Percentiles rank a stretch among this genome's conserved stretches.
phyloP scores from a whole-genome alignment of 2,329 filamentous ascomycete species.

The Paecilomyces formosus region DNA sequence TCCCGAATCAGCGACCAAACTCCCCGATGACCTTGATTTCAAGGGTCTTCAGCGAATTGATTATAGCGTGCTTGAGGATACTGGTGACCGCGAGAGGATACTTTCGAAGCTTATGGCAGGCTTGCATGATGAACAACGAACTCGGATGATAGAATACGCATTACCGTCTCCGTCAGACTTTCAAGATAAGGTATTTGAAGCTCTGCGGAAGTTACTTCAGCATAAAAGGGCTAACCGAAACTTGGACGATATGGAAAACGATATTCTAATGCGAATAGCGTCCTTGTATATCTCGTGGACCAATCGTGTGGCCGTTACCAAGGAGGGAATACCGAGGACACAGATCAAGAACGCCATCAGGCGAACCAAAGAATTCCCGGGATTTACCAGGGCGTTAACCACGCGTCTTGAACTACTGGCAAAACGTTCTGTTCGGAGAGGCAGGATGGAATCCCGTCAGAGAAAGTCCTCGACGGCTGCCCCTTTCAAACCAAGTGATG shows the following conservation, averaged over 20 bases:
- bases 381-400: constrained; percentile 23
- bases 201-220: constrained; percentile 9
- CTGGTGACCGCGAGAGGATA: constrained; percentile 28
- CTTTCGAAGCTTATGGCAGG: constrained; percentile 22
- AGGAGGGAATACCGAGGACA: constrained; percentile 12
- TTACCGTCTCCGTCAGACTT: constrained; percentile 8
- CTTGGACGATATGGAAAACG: constrained; percentile 3
- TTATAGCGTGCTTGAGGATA: constrained; percentile 28
- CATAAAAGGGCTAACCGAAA: constrained; percentile 3
- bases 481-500: neutral
- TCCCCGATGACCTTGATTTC: constrained; percentile 16
- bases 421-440: constrained; percentile 9
- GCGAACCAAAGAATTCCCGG: constrained; percentile 16
- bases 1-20: neutral
- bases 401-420: constrained; percentile 8
- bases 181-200: constrained; percentile 6
- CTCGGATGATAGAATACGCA: constrained; percentile 7
- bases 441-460: constrained; percentile 1
- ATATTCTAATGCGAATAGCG: constrained; percentile 16
- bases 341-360: constrained; percentile 15
- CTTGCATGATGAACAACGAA: constrained; percentile 13
- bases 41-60: constrained; percentile 21
- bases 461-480: constrained; percentile 1
- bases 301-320: constrained; percentile 12
- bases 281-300: constrained; percentile 26